Evolutionary conservation across 1,139 yeast genomes (phyloP), one percentile per base, ranked within the genome.

Genomic region (Lipomyces yarrowii): DNA sequence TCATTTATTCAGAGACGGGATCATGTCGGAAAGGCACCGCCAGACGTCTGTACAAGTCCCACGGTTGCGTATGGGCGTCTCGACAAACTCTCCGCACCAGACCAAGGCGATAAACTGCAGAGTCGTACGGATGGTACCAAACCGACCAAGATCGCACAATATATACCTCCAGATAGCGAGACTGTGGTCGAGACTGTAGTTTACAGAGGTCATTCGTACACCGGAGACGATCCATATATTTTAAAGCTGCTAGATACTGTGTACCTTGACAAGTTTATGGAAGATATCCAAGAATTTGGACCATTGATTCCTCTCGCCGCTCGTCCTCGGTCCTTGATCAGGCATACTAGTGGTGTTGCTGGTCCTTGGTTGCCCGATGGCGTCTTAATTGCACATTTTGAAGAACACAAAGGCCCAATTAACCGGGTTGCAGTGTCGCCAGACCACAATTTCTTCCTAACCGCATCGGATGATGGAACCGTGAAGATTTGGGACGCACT

Each of bases 381-480:
- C 0, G 78, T 79, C 1, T 76, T 89, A 46, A 85, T 90, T 2
- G 84, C 93, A 0, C 87, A 85, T 65, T 75, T 87, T 56, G 77
- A 81, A 37, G 91, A 87, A 62, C 90, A 87, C 71, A 77, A 79
- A 15, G 79, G 79, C 8, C 75, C 85, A 0, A 79, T 92, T 13
- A 87, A 83, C 33, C 79, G 88, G 57, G 77, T 92, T 10, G 84
- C 82, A 2, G 84, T 85, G 0, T 73, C 80, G 11, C 89, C 91
- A 0, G 86, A 88, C 56, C 83, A 86, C 26, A 84, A 84, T 54
- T 89, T 85, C 72, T 88, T 94, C 71, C 80, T 91, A 1, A 88
- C 96, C 0, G 97, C 93, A 2, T 90, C 96, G 3, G 99, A 94
- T 78, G 99, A 84, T 60, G 98, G 98, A 0, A 73, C 79, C 1